Evolutionary conservation across 805 yeast species (phyloP), one percentile per base, ranked within the genome.

Genomic region (Saturnispora hagleri): DNA sequence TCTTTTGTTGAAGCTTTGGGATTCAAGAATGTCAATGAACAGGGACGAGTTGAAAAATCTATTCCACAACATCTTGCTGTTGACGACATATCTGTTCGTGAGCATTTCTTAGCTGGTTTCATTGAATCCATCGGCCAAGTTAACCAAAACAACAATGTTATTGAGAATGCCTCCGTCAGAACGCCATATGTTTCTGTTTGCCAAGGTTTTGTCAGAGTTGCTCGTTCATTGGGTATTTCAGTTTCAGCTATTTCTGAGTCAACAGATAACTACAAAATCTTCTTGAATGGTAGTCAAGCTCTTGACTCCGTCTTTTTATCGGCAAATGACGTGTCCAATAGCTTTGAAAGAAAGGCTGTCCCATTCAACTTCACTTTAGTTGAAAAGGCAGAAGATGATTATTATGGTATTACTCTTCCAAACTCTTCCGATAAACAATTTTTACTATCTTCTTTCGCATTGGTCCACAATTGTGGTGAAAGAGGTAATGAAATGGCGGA

Each of bases 401-500:
- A 71, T 59, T 74, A 62, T 51, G 79, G 78, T 62, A 56, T 75
- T 44, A 72, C 79, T 26, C 64, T 73, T 49, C 66, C 67, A 13
- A 60, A 60, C 18, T 60, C 74, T 42, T 60, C 74, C 40, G 79
- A 75, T 60, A 73, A 73, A 52, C 66, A 67, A 62, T 74, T 70
- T 60, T 58, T 75, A 60, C 60, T 75, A 52, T 61, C 75, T 4
- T 68, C 69, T 54, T 53, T 64, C 57, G 67, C 70, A 41, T 20
- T 38, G 20, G 42, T 38, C 22, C 42, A 38, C 42, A 38, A 38
- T 18, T 38, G 71, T 55, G 98, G 98, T 66, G 99, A 91, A 75
- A 72, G 99, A 57, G 99, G 99, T 68, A 93, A 93, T 65, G 99
- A 93, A 75, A 93, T 93, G 98, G 97, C 98, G 51, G 99, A 93